Percentiles rank a stretch among this genome's conserved stretches.
These are phyloP conservation scores for Cytauxzoon felis DNA, from an alignment of 169 alveolate genomes.

Conservation along the genomic window DNA sequence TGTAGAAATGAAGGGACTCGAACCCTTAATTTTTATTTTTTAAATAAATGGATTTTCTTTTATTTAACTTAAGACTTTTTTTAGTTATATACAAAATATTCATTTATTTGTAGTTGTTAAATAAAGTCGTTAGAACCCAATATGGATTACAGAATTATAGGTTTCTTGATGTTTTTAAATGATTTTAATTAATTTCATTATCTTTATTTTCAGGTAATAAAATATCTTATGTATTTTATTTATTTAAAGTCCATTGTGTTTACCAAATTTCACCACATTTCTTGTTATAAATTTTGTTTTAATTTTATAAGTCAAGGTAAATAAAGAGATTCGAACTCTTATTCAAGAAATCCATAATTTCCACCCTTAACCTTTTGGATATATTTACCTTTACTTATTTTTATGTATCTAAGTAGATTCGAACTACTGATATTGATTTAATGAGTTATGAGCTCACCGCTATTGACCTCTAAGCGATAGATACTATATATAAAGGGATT, in stretches of 20 bases:
- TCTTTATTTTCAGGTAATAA: neutral
- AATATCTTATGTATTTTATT: neutral
- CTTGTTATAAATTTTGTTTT: constrained; percentile 14
- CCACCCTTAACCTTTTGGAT: constrained; percentile 52
- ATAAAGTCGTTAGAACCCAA: neutral
- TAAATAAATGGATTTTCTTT: constrained; percentile 44
- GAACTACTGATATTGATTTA: constrained; percentile 12
- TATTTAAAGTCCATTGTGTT: constrained; percentile 35
- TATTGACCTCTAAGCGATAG: constrained; percentile 36
- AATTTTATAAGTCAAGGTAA: constrained; percentile 11
- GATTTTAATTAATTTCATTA: neutral
- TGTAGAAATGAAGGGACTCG: too few relatives aligned
- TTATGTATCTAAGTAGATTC: constrained; percentile 21
- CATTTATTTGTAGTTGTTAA: neutral
- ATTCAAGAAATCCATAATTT: constrained; percentile 42
- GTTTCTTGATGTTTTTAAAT: constrained; percentile 2
- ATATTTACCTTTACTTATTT: constrained; percentile 24
- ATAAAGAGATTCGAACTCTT: constrained; percentile 44
- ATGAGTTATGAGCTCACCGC: constrained; percentile 45
- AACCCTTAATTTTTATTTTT: too few relatives aligned
- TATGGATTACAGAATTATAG: neutral
- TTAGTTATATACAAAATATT: constrained; percentile 6
- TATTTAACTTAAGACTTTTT: neutral
- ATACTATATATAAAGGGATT: constrained; percentile 31
- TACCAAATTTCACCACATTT: constrained; percentile 52